These are phyloP conservation scores for Hymenoscyphus fraxineus DNA, from an alignment of 2,329 filamentous ascomycete species.

Conservation along the genomic window DNA sequence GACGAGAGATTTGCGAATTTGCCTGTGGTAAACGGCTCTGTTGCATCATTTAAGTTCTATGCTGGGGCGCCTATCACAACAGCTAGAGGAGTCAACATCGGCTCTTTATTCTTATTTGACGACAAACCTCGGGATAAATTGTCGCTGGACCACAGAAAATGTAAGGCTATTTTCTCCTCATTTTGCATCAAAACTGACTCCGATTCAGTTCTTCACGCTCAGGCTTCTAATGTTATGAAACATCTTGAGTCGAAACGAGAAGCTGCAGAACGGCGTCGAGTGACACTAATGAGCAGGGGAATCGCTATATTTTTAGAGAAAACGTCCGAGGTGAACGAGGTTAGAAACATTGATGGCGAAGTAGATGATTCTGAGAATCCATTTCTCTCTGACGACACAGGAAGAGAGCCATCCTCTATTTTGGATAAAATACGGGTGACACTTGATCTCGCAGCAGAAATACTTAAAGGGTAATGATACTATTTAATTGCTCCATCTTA, in stretches of 20 bases:
- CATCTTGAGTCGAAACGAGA: slow-evolving; percentile 55
- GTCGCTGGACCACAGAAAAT: slow-evolving; percentile 13
- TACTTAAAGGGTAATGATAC: slow-evolving; percentile 23
- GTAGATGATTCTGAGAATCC: background rate
- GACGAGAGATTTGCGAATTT: slow-evolving; percentile 19
- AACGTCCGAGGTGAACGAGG: background rate
- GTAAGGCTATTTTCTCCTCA: background rate
- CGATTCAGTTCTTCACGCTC: slow-evolving; percentile 49
- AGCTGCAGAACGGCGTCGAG: slow-evolving; percentile 47
- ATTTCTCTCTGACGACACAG: background rate
- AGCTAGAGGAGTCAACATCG: slow-evolving; percentile 43
- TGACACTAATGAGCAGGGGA: slow-evolving; percentile 49
- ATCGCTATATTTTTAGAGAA: slow-evolving; percentile 51
- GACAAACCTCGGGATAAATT: slow-evolving; percentile 50
- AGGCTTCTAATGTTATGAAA: slow-evolving; percentile 51
- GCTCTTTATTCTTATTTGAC: slow-evolving; percentile 57
- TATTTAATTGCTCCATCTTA: background rate
- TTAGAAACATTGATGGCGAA: background rate
- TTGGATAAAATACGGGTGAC: slow-evolving; percentile 30
- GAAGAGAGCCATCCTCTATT: slow-evolving; percentile 13
- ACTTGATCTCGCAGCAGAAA: slow-evolving; percentile 30
- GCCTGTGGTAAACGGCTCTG: slow-evolving; percentile 20
- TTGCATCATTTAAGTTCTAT: slow-evolving; percentile 28
- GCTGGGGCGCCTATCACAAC: slow-evolving; percentile 29
- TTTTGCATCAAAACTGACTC: background rate